Percentiles rank a stretch among this genome's conserved stretches.
phyloP scores from a whole-genome alignment of 192 early-diverging fungal species.

The Coemansia umbellata region DNA sequence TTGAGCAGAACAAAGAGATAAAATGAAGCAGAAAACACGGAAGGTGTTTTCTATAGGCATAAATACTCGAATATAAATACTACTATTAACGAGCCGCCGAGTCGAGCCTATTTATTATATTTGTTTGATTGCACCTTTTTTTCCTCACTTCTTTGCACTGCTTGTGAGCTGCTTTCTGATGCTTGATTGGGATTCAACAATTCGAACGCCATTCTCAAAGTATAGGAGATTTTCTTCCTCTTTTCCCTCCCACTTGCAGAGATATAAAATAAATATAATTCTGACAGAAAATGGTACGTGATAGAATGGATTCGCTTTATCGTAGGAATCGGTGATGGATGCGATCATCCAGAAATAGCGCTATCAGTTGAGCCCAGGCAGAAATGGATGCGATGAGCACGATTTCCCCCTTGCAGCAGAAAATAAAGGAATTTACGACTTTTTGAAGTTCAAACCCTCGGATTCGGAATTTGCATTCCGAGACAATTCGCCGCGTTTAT shows the following conservation, averaged over 20 bases:
- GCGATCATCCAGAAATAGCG: neutral
- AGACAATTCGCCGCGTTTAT: neutral
- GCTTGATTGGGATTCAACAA: too few species aligned
- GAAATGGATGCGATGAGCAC: neutral
- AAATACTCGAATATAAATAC: too few species aligned
- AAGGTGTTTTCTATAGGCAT: too few species aligned
- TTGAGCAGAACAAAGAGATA: too few species aligned
- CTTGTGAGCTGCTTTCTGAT: too few species aligned
- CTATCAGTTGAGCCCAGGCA: too few species aligned
- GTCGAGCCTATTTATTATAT: too few species aligned
- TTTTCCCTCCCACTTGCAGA: constrained; percentile 9
- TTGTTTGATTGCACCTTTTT: too few species aligned
- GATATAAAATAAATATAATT: constrained; percentile 1
- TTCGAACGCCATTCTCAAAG: neutral
- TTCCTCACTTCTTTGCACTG: too few species aligned
- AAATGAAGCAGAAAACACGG: too few species aligned
- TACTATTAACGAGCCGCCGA: too few species aligned
- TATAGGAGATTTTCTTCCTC: constrained; percentile 1
- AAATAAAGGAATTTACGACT: neutral
- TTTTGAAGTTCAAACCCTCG: neutral
- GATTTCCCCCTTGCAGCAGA: neutral
- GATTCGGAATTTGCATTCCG: neutral
- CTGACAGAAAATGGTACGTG: constrained; percentile 18
- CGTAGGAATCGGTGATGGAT: constrained; percentile 6
- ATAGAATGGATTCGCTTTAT: constrained; percentile 13